Conservation (phyloP, 2,329 filamentous ascomycete species). For the Escovopsis sp. region DNA sequence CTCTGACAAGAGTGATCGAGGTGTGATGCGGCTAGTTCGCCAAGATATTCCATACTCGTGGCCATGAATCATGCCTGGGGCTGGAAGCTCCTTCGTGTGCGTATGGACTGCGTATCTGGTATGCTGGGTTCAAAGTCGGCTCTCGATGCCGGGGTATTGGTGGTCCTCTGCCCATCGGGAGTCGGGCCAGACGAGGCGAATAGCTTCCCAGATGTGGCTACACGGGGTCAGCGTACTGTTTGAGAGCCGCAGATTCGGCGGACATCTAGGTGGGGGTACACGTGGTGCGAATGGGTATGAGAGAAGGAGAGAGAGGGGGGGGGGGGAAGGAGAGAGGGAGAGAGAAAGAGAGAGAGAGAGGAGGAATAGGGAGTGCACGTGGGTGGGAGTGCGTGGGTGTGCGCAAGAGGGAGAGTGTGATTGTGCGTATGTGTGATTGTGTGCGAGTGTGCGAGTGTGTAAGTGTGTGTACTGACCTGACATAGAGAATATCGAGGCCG, state of each 20-base stretch:
- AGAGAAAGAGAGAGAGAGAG: conserved; percentile 1
- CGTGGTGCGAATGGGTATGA: no score
- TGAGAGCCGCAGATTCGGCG: conserved; percentile 2
- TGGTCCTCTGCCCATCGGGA: conserved; percentile 66
- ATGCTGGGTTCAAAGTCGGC: conserved; percentile 58
- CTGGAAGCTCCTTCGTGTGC: neutral
- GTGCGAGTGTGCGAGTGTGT: no score
- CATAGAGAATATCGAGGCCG: conserved; percentile 76
- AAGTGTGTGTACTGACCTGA: conserved; percentile 52
- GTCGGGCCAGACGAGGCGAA: conserved; percentile 84
- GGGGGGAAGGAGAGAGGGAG: conserved; percentile 3
- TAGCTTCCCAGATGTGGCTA: conserved; percentile 88
- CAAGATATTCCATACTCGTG: no score
- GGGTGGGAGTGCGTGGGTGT: no score
- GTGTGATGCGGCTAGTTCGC: no score
- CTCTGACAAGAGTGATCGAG: no score
- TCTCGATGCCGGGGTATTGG: conserved; percentile 55
- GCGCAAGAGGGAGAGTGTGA: no score
- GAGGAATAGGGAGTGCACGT: conserved; percentile 6
- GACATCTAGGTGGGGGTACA: no score
- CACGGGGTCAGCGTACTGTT: conserved; percentile 2
- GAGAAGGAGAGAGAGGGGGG: conserved; percentile 8
- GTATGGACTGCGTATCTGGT: neutral
- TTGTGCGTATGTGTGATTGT: no score
- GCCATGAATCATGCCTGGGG: no score